Conservation (phyloP, 345 rosid species). For the Gossypium anomalum region DNA sequence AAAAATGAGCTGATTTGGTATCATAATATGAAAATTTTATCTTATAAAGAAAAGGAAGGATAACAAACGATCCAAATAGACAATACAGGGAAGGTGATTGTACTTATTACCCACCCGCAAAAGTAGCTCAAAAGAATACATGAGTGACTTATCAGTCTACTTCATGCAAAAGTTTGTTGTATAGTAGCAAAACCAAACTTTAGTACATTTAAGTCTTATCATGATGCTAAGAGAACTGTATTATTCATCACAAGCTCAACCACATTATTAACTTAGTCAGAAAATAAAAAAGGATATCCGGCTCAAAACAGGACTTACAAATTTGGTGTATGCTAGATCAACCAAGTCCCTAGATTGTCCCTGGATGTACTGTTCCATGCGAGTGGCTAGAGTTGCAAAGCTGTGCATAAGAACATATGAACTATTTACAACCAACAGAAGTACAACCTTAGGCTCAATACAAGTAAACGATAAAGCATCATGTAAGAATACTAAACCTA, state of each 20-base stretch:
- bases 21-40: background rate
- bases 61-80: background rate
- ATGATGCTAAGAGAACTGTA: background rate
- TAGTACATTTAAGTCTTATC: background rate
- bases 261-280: background rate
- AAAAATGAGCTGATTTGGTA: background rate
- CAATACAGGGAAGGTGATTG: background rate
- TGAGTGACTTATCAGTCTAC: background rate
- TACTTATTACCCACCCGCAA: background rate
- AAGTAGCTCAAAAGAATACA: background rate
- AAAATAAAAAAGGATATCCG: background rate
- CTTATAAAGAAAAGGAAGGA: background rate
- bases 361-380: constrained; percentile 98
- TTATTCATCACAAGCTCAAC: background rate
- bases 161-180: background rate
- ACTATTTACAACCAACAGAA: background rate
- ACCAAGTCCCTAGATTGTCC: constrained; percentile 60
- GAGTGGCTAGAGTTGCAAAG: constrained; percentile 97
- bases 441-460: background rate
- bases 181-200: background rate
- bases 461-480: constrained; percentile 2
- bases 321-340: constrained; percentile 95
- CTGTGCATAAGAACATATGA: constrained; percentile 32
- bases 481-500: constrained; percentile 1
- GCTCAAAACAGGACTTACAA: constrained; percentile 49